These are phyloP conservation scores for Aspergillus piperis DNA, from an alignment of 2,329 filamentous ascomycete species.

Conservation along the genomic window DNA sequence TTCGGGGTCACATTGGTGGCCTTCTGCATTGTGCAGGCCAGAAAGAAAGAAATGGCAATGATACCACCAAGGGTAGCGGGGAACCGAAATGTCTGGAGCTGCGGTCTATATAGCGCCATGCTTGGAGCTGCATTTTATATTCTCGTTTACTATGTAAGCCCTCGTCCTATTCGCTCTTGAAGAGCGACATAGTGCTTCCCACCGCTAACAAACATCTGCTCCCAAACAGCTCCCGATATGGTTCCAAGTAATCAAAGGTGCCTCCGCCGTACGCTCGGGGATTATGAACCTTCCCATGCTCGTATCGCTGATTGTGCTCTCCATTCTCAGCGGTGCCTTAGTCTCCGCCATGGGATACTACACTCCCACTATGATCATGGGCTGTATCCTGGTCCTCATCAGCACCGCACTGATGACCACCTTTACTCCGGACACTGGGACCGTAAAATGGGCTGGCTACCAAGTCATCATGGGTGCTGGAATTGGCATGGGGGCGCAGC, in stretches of 20 bases:
- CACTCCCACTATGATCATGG: not conserved
- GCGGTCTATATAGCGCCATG: no score
- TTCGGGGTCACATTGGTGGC: no score
- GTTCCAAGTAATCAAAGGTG: not conserved
- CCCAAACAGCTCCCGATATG: not conserved
- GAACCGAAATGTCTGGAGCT: no score
- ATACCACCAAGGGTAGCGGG: no score
- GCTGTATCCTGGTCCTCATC: not conserved
- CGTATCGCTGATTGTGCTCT: not conserved
- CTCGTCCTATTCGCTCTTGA: not conserved
- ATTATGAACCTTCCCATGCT: not conserved
- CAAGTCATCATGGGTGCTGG: conserved; percentile 15
- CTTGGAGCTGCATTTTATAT: no score
- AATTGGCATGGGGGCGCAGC: conserved; percentile 8
- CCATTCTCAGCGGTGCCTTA: not conserved
- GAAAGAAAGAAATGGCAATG: no score
- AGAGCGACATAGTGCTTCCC: no score
- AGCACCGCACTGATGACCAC: not conserved
- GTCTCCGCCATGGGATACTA: not conserved
- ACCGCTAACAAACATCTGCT: not conserved
- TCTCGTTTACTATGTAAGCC: not conserved
- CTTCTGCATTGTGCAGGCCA: no score
- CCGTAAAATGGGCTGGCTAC: conserved; percentile 5
- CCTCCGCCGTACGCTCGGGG: not conserved
- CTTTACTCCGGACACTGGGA: not conserved